These are phyloP conservation scores for Dactylellina parvicollis DNA, from an alignment of 2,329 filamentous ascomycete genomes.

Conservation along the genomic window DNA sequence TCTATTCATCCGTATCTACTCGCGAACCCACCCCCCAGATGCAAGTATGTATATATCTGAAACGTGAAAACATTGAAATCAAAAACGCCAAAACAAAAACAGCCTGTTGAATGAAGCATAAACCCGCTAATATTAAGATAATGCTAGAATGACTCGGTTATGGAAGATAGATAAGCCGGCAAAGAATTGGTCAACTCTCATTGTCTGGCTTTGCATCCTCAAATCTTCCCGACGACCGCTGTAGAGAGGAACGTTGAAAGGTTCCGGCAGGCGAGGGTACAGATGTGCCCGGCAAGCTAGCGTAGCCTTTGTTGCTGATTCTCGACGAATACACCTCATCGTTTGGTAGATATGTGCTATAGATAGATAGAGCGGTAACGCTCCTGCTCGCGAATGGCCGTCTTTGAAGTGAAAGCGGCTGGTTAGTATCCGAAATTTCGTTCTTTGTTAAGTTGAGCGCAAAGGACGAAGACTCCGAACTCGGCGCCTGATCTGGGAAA, in stretches of 20 bases:
- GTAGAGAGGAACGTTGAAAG: not conserved
- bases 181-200: slow-evolving; percentile 42
- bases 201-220: slow-evolving; percentile 14
- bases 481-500: slow-evolving; percentile 12
- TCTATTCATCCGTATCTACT: slow-evolving; percentile 6
- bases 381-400: slow-evolving; percentile 36
- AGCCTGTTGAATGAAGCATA: not conserved
- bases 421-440: not conserved
- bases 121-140: slow-evolving; percentile 23
- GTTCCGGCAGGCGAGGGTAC: slow-evolving; percentile 10
- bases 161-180: slow-evolving; percentile 30
- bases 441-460: not conserved
- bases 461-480: slow-evolving; percentile 5
- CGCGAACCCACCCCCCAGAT: not conserved
- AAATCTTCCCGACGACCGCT: not conserved
- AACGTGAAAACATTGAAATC: slow-evolving; percentile 1
- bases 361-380: slow-evolving; percentile 35
- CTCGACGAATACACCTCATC: slow-evolving; percentile 30
- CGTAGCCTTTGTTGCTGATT: slow-evolving; percentile 1
- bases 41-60: slow-evolving; percentile 2
- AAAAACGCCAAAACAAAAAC: not conserved
- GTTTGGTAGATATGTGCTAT: slow-evolving; percentile 27
- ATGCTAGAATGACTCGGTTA: not conserved
- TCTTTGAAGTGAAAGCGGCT: slow-evolving; percentile 29
- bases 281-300: not conserved